A percentile compares a stretch with the other conserved stretches of the same genome.
These are phyloP conservation scores for Phytophthora sojae DNA, from an alignment of 352 stramenopile species.

Conservation along the genomic window DNA sequence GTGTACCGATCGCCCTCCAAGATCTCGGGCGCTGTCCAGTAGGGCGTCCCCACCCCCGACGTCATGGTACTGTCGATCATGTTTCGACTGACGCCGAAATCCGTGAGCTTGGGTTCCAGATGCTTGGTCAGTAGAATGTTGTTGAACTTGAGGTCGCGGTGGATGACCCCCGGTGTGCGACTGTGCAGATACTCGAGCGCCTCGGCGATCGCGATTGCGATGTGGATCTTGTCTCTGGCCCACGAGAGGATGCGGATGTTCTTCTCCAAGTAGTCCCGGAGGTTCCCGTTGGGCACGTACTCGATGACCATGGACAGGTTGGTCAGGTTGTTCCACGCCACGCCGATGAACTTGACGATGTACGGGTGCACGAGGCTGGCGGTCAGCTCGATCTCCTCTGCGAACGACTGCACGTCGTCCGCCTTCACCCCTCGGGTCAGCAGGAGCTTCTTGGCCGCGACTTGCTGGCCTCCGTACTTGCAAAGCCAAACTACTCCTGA, in stretches of 20 bases:
- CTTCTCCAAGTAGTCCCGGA: conserved; percentile 28
- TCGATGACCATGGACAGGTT: conserved; percentile 50
- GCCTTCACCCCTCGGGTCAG: conserved; percentile 36
- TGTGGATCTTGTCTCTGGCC: conserved; percentile 42
- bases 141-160: conserved; percentile 44
- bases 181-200: conserved; percentile 47
- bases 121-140: conserved; percentile 79
- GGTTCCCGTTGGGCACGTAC: conserved; percentile 25
- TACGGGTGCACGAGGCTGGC: conserved; percentile 58
- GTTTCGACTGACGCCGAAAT: conserved; percentile 78
- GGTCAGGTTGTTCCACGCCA: conserved; percentile 57
- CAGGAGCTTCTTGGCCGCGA: conserved; percentile 57
- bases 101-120: conserved; percentile 76
- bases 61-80: conserved; percentile 41
- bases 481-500: conserved; percentile 60
- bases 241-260: conserved; percentile 34
- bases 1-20: conserved; percentile 60
- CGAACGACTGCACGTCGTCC: conserved; percentile 41
- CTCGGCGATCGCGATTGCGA: conserved; percentile 43
- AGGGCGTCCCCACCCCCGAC: conserved; percentile 80
- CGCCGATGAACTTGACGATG: conserved; percentile 56
- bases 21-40: conserved; percentile 85
- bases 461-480: conserved; percentile 43
- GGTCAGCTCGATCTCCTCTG: conserved; percentile 62
- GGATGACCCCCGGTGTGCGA: conserved; percentile 34